These are phyloP conservation scores for Lophium mytilinum DNA, from an alignment of 495 filamentous ascomycete species.

Conservation along the genomic window DNA sequence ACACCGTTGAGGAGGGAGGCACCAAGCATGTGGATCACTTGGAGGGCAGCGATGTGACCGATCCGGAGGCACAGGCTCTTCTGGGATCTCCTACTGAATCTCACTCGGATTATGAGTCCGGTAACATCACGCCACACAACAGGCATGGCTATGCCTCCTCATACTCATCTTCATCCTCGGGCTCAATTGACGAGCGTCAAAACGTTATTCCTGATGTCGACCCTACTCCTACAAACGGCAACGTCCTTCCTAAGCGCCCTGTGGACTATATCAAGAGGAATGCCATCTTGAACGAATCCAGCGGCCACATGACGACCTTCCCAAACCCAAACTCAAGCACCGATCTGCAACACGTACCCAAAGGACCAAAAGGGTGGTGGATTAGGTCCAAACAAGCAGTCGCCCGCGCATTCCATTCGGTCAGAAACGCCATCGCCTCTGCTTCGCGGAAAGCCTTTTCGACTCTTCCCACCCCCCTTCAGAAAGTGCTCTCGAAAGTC, in stretches of 20 bases:
- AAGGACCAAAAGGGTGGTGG: slow-evolving; percentile 21
- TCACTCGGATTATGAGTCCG: slow-evolving; percentile 18
- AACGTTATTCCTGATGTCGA: slow-evolving; percentile 29
- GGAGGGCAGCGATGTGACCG: slow-evolving; percentile 63
- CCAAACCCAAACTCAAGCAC: slow-evolving; percentile 13
- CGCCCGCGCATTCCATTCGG: not conserved
- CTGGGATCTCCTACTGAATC: slow-evolving; percentile 31
- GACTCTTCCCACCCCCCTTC: slow-evolving; percentile 51
- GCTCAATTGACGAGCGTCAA: slow-evolving; percentile 21
- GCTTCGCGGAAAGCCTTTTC: slow-evolving; percentile 28
- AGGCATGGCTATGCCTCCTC: slow-evolving; percentile 15
- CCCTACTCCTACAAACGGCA: slow-evolving; percentile 40
- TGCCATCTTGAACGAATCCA: slow-evolving; percentile 9
- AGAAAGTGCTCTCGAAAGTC: slow-evolving; percentile 43
- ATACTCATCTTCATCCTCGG: slow-evolving; percentile 13
- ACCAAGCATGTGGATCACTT: slow-evolving; percentile 32
- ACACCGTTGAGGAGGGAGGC: slow-evolving; percentile 50
- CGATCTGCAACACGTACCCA: slow-evolving; percentile 12
- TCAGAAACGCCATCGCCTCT: slow-evolving; percentile 7
- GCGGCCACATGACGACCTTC: slow-evolving; percentile 26
- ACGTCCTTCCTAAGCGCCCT: slow-evolving; percentile 25
- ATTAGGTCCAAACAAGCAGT: slow-evolving; percentile 2
- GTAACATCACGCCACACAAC: slow-evolving; percentile 19
- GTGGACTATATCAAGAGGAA: slow-evolving; percentile 12
- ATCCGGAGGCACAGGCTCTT: slow-evolving; percentile 38